Evolutionary conservation across 331 rosid genomes (phyloP).

Genomic region (Saraca asoca): DNA sequence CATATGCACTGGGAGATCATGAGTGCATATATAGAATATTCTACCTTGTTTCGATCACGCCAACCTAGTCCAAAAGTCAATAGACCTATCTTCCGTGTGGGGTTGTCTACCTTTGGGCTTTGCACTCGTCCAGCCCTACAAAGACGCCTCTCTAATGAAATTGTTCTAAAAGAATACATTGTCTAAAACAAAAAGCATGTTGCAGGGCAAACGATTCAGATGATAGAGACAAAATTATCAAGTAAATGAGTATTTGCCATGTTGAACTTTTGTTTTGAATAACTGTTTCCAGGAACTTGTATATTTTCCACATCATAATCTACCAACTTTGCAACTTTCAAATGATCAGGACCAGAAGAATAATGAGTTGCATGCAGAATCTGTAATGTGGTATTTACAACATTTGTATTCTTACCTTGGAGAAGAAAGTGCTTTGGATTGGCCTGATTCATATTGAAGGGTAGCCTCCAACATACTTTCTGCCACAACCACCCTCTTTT

Average conservation of each 20-base stretch:
- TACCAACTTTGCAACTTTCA: too few species aligned
- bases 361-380: constrained; percentile 22
- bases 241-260: not conserved
- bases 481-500: constrained; percentile 75
- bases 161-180: not conserved
- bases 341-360: too few species aligned
- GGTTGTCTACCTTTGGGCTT: constrained; percentile 35
- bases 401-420: constrained; percentile 57
- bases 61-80: constrained; percentile 58
- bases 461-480: constrained; percentile 94
- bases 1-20: not conserved
- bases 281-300: too few species aligned
- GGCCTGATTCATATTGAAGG: constrained; percentile 86
- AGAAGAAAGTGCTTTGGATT: constrained; percentile 69
- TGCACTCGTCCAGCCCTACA: constrained; percentile 33
- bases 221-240: not conserved
- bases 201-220: not conserved
- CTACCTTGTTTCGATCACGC: constrained; percentile 63
- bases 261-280: too few species aligned
- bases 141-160: constrained; percentile 1
- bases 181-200: not conserved
- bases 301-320: too few species aligned
- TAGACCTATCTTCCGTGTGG: constrained; percentile 43
- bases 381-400: constrained; percentile 15
- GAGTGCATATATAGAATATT: not conserved